Evolutionary conservation across 345 rosid species (phyloP).

Genomic region (Salix exigua): DNA sequence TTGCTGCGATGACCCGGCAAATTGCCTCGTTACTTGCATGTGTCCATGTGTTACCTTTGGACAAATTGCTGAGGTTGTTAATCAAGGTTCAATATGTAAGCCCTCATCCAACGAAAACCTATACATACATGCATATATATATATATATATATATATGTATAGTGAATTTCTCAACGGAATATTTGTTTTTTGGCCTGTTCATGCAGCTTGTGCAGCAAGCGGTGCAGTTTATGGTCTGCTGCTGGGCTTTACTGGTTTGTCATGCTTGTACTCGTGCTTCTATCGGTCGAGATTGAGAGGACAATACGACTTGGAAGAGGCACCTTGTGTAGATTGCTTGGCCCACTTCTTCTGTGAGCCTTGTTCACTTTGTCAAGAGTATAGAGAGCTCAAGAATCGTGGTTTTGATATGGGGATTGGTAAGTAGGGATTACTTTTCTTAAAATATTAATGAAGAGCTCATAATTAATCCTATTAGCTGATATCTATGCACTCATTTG

Average conservation of each 20-base stretch:
- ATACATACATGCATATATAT: too few relatives aligned
- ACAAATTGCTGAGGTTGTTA: slow-evolving; percentile 43
- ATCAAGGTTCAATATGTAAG: slow-evolving; percentile 40
- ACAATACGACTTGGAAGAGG: slow-evolving; percentile 43
- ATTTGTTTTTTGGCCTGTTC: background rate
- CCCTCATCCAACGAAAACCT: background rate
- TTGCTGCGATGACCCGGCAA: slow-evolving; percentile 45
- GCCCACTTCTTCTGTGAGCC: slow-evolving; percentile 46
- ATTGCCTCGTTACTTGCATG: slow-evolving; percentile 36
- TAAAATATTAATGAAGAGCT: too few relatives aligned
- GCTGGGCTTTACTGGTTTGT: slow-evolving; percentile 28
- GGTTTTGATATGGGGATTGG: slow-evolving; percentile 58
- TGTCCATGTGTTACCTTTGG: slow-evolving; percentile 53
- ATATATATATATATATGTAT: too few relatives aligned
- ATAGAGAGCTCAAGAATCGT: slow-evolving; percentile 45
- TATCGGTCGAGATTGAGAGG: slow-evolving; percentile 43
- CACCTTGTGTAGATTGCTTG: slow-evolving; percentile 48
- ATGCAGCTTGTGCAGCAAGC: slow-evolving; percentile 42
- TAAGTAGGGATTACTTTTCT: background rate
- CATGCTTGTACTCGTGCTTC: slow-evolving; percentile 42
- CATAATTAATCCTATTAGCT: background rate
- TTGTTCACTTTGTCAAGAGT: slow-evolving; percentile 49
- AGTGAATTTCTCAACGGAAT: background rate
- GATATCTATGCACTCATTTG: background rate
- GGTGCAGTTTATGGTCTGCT: slow-evolving; percentile 37